Evolutionary conservation across 2,329 filamentous ascomycete genomes (phyloP).

Genomic region (Pyrenophora seminiperda): DNA sequence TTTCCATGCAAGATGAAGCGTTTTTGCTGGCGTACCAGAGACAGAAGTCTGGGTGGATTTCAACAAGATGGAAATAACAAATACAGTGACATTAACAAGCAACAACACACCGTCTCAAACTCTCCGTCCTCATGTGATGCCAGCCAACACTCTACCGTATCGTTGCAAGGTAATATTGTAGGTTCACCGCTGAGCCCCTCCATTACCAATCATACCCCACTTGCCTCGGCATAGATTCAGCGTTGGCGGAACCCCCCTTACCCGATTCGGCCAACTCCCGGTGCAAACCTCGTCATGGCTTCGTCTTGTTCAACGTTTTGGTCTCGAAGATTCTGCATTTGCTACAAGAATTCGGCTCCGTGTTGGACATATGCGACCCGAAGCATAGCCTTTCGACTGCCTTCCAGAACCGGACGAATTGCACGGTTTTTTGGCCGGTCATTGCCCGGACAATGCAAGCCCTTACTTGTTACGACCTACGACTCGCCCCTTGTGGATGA

Average conservation of each 20-base stretch:
- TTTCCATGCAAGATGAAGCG: too few species aligned
- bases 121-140: too few species aligned
- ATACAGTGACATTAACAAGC: too few species aligned
- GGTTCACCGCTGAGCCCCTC: slow-evolving; percentile 9
- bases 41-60: background rate
- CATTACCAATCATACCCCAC: slow-evolving; percentile 30
- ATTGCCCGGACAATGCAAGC: slow-evolving; percentile 15
- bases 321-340: slow-evolving; percentile 15
- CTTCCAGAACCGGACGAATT: slow-evolving; percentile 1
- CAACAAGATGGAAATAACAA: too few species aligned
- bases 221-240: slow-evolving; percentile 32
- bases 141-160: background rate
- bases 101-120: background rate
- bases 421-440: slow-evolving; percentile 15
- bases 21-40: background rate
- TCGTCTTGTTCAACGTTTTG: slow-evolving; percentile 13
- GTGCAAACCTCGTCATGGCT: slow-evolving; percentile 22
- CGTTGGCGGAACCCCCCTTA: slow-evolving; percentile 19
- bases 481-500: slow-evolving; percentile 16
- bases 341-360: slow-evolving; percentile 5
- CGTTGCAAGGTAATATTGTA: background rate
- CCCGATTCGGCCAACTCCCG: slow-evolving; percentile 22
- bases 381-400: background rate
- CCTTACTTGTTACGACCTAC: too few species aligned
- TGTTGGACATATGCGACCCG: slow-evolving; percentile 9